Evolutionary conservation across 306 rosid species (phyloP).

Genomic region (Dalbergia cochinchinensis): DNA sequence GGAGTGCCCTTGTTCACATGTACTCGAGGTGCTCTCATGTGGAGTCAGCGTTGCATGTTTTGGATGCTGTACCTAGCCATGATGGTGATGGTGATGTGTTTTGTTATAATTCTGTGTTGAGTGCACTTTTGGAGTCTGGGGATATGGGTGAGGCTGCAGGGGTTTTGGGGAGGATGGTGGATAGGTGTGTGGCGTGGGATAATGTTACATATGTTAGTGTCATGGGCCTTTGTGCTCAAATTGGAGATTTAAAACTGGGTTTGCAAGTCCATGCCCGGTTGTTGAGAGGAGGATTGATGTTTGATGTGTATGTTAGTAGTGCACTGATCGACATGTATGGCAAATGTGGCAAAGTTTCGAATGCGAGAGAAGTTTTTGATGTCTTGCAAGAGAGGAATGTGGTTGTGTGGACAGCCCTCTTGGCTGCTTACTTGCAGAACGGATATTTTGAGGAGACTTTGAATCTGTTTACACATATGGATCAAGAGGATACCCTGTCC

Average conservation of each 20-base stretch:
- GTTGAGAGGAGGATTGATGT: constrained; percentile 50
- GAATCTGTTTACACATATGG: constrained; percentile 58
- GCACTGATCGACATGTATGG: constrained; percentile 76
- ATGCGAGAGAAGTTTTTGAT: constrained; percentile 58
- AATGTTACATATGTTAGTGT: constrained; percentile 58
- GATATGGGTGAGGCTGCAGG: constrained; percentile 47
- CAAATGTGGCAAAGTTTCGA: constrained; percentile 59
- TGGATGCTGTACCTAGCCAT: constrained; percentile 48
- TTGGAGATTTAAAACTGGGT: constrained; percentile 63
- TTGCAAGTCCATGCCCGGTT: constrained; percentile 60
- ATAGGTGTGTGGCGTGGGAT: constrained; percentile 59
- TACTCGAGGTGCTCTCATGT: constrained; percentile 58
- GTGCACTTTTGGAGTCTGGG: constrained; percentile 58
- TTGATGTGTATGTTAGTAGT: constrained; percentile 61
- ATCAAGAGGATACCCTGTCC: constrained; percentile 50
- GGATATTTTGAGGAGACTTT: constrained; percentile 68
- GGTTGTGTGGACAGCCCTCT: constrained; percentile 72
- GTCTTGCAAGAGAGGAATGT: constrained; percentile 54
- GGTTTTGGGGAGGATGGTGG: constrained; percentile 59
- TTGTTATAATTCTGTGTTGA: constrained; percentile 63
- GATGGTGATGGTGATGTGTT: constrained; percentile 43
- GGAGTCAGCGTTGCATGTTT: constrained; percentile 57
- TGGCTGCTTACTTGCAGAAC: constrained; percentile 67
- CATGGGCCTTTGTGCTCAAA: constrained; percentile 66
- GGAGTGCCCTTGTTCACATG: constrained; percentile 72